A percentile compares a stretch with the other conserved stretches of the same genome.
These are phyloP conservation scores for Paramecium pentaurelia DNA, from an alignment of 73 alveolate species.

Conservation along the genomic window DNA sequence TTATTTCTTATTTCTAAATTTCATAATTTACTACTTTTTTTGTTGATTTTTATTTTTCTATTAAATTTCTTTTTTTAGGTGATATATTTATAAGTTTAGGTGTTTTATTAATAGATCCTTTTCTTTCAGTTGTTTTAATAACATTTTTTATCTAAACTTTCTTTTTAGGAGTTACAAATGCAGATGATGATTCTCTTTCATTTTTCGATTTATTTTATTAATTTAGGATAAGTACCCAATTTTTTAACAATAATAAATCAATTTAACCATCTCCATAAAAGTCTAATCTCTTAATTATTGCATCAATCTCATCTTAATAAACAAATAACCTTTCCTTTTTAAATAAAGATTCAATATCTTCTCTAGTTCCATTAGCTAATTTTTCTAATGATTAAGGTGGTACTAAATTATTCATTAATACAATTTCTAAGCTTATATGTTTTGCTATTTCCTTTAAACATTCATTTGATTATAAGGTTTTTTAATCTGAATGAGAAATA, in stretches of 20 bases:
- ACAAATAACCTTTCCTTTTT: neutral
- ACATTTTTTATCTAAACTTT: neutral
- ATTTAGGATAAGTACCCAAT: constrained; percentile 7
- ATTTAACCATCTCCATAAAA: constrained; percentile 47
- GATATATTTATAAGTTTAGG: neutral
- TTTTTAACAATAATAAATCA: neutral
- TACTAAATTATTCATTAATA: neutral
- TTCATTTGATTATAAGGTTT: neutral
- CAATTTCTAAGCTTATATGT: neutral
- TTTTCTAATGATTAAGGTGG: neutral
- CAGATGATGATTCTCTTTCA: neutral
- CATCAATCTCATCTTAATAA: constrained; percentile 32
- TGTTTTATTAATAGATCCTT: neutral
- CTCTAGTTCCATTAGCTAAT: neutral
- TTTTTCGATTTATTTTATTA: neutral
- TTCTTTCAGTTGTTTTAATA: neutral
- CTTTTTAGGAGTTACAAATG: neutral
- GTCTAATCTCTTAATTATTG: neutral
- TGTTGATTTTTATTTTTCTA: neutral
- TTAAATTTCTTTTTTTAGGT: neutral
- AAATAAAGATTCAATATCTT: neutral
- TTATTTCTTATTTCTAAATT: neutral
- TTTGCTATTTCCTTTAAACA: neutral
- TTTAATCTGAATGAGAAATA: neutral
- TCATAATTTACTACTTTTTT: neutral